Evolutionary conservation across 345 rosid species (phyloP), one percentile per base, ranked within the genome.

Genomic region (Eucalyptus tenuipes): DNA sequence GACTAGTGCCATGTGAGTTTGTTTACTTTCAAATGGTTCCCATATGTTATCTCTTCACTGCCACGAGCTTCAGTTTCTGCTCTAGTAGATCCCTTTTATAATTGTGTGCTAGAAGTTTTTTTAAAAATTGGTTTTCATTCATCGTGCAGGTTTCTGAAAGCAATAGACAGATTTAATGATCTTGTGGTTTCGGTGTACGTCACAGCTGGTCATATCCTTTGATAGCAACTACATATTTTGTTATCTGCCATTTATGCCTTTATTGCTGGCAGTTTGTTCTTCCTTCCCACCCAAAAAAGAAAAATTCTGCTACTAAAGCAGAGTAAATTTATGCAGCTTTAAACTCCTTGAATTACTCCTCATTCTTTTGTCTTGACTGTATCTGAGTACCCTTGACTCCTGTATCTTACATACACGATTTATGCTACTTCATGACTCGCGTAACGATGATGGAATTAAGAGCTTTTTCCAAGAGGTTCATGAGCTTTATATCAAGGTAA

Each of bases 201-300:
- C 85, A 98, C 99, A 27, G 99, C 98, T 86, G 98, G 98, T 90
- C 98, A 96, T 96, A 98, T 98, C 99, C 99, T 98, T 93, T 89
- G n/a, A 71, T 40, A 48, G 31, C 24, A 55, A 11, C 16, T 40
- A 40, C 24, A 6, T 75, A 40, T 75, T 37, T 75, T 40, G 15
- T 40, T 22, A 20, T 40, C 15, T 75, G 47, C 84, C 29, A 3
- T 20, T n/a, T 37, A 42, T 75, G 25, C 84, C 40, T 44, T 22
- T 75, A 40, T 44, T 71, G 45, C 47, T 20, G 47, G 47, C 25
- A 75, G 47, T 75, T 75, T 75, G 47, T 10, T 75, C 25, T 71
- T 44, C 14, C 45, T 37, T 71, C 45, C 27, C 27, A 71, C 82
- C 44, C 82, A 40, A 20, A 37, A 71, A 40, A 37, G 45, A 75